Base-by-base conservation (phyloP, 805 yeast genomes). In the Ogataea neopini region DNA sequence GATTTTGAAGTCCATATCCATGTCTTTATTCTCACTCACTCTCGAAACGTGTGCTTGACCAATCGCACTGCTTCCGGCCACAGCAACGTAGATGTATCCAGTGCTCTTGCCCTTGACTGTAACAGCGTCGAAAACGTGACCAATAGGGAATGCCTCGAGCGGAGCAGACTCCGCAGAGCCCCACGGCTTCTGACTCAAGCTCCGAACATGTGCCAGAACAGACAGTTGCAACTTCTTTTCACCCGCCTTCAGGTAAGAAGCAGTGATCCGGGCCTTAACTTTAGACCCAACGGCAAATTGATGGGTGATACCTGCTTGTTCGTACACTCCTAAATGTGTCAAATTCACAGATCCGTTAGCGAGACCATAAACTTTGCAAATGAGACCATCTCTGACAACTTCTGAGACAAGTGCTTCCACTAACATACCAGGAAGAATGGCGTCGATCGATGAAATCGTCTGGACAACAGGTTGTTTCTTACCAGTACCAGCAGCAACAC, bases 41-140 rank as follows among this genome's bases (percentile, higher is more conserved):
- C 84, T 84, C 0, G 97, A 86, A 40, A 80, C 71, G 61, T 92
- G 97, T 1, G 84, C 87, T 68, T 84, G 88, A 32, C 96, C 98
- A 10, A 72, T 60, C 7, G 71, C 56, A 38, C 72, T 61, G 5
- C 75, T 73, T 20, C 75, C 73, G 19, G 86, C 86, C 33, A 87
- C 63, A 19, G 79, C 75, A 13, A 81, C 79, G 52, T 75, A 81
- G 26, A 84, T 62, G 58, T 77, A 85, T 44, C 74, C 70, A 1
- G 76, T 58, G 59, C 84, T 89, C 44, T 75, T 70, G 30, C 86
- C 88, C 43, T 75, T 70, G 22, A 90, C 76, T 23, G 76, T 77
- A 30, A 81, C 86, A 2, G 68, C 67, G 1, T 82, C 84, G 44
- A 84, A 73, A 17, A 72, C 70, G 53, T 83, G 83, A n/a, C 99